Base-by-base conservation (phyloP, 805 yeast species). In the Candida ortonii region DNA sequence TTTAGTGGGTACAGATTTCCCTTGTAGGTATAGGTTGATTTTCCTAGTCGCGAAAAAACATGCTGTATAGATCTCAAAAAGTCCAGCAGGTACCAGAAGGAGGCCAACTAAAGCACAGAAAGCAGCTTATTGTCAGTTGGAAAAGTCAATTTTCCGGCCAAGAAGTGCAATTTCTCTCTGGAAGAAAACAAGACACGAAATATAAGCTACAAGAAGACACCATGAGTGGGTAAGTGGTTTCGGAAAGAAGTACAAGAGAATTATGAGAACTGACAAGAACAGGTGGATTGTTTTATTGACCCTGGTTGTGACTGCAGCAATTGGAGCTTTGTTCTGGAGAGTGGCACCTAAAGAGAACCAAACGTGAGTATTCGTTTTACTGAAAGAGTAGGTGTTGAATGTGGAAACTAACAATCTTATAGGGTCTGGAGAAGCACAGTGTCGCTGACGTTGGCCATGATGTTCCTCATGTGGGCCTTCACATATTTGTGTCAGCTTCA, bases 401-500 rank as follows among this genome's bases (percentile, higher is more conserved):
- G 22, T 25, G 15, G 10, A 10, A 25, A 27, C 38, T 33, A 36
- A 36, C 38, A 22, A 11, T 21, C 13, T 16, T 27, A 14, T 29
- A 71, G 78, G 26, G 81, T 76, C 34, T 76, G 87, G 86, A 73
- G 88, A 64, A 77, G 84, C 46, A 78, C 86, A 15, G 89, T 27
- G 78, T 79, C 61, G 70, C 71, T 68, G 73, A 78, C 61, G 65
- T 73, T 49, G 81, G 83, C 65, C 68, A 82, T 60, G 63, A 82
- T 43, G 68, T 83, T 21, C 71, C 72, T 59, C 70, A 80, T 55
- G 77, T 76, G 44, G 68, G 97, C 96, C 20, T 80, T 88, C 52
- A 88, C 97, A 6, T 88, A 87, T 56, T 68, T 88, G 46, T 71
- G 78, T 38, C 97, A 89, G 59, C 67, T 89, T 39, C 96, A 89